These are phyloP conservation scores for Trichoderma gracile DNA, from an alignment of 2,329 filamentous ascomycete species.

Conservation along the genomic window DNA sequence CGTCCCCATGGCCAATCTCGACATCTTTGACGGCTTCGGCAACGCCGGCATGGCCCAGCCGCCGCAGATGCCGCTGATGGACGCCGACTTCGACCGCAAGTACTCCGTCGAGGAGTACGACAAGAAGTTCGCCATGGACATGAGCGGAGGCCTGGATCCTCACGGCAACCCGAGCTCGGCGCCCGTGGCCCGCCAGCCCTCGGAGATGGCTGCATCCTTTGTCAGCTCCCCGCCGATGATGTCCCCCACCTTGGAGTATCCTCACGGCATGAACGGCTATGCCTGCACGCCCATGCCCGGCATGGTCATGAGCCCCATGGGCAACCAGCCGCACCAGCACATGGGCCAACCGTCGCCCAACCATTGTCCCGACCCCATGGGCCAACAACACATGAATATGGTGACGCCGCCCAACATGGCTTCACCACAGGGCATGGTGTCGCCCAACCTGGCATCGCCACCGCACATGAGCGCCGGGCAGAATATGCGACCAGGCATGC, in stretches of 20 bases:
- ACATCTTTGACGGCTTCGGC: slow-evolving; percentile 68
- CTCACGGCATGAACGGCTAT: slow-evolving; percentile 48
- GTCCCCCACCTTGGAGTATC: slow-evolving; percentile 55
- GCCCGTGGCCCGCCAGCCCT: slow-evolving; percentile 33
- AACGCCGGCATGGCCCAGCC: slow-evolving; percentile 62
- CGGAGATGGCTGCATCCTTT: slow-evolving; percentile 52
- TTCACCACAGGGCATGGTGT: slow-evolving; percentile 24
- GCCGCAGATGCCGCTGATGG: slow-evolving; percentile 45
- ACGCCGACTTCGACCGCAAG: slow-evolving; percentile 51
- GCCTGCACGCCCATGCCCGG: slow-evolving; percentile 50
- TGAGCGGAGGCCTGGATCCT: slow-evolving; percentile 40
- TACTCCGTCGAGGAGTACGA: slow-evolving; percentile 48
- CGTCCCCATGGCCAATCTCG: slow-evolving; percentile 52
- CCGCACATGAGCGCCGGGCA: slow-evolving; percentile 25
- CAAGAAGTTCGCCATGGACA: slow-evolving; percentile 42
- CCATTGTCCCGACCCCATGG: slow-evolving; percentile 35
- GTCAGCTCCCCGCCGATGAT: slow-evolving; percentile 55
- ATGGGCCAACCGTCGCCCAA: slow-evolving; percentile 38
- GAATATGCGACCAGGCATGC: slow-evolving; percentile 33
- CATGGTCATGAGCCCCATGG: slow-evolving; percentile 55
- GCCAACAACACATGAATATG: slow-evolving; percentile 35
- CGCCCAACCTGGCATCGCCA: too few species aligned
- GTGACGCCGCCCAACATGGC: too few species aligned
- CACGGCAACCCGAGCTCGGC: slow-evolving; percentile 36
- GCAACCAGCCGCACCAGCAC: slow-evolving; percentile 36